Conservation (phyloP, 805 yeast genomes). For the Ogataea polymorpha region DNA sequence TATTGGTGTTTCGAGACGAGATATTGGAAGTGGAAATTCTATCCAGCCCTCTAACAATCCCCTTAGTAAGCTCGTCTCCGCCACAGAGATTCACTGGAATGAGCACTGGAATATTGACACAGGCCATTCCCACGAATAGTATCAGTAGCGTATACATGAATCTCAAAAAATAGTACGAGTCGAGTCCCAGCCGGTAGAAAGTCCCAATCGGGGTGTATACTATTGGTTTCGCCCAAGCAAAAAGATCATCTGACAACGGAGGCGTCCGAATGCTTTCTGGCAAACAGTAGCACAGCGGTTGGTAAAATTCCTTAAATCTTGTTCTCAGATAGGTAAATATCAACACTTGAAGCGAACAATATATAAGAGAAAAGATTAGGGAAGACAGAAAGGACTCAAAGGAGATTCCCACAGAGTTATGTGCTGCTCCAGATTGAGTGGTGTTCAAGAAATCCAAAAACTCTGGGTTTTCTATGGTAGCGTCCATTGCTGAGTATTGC, state of each 20-base stretch:
- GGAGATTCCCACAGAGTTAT: slow-evolving; percentile 48
- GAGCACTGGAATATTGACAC: slow-evolving; percentile 54
- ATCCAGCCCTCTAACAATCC: slow-evolving; percentile 51
- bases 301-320: slow-evolving; percentile 44
- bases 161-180: slow-evolving; percentile 70
- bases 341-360: slow-evolving; percentile 51
- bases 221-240: slow-evolving; percentile 53
- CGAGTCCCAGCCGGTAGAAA: slow-evolving; percentile 58
- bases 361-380: slow-evolving; percentile 48
- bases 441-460: slow-evolving; percentile 22
- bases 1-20: slow-evolving; percentile 45
- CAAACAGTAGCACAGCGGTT: slow-evolving; percentile 48
- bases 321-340: slow-evolving; percentile 38
- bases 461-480: slow-evolving; percentile 11
- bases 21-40: slow-evolving; percentile 69
- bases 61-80: slow-evolving; percentile 15
- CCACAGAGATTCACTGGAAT: slow-evolving; percentile 62
- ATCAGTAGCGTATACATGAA: slow-evolving; percentile 50
- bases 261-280: slow-evolving; percentile 39
- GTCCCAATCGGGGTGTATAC: slow-evolving; percentile 37
- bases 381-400: slow-evolving; percentile 55
- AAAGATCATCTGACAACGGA: slow-evolving; percentile 40
- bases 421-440: slow-evolving; percentile 22
- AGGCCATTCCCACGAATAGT: slow-evolving; percentile 51
- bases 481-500: slow-evolving; percentile 1